Percentiles rank a stretch among this genome's conserved stretches.
phyloP scores from a whole-genome alignment of 208 protist species.

The Wallacemonas sp. region DNA sequence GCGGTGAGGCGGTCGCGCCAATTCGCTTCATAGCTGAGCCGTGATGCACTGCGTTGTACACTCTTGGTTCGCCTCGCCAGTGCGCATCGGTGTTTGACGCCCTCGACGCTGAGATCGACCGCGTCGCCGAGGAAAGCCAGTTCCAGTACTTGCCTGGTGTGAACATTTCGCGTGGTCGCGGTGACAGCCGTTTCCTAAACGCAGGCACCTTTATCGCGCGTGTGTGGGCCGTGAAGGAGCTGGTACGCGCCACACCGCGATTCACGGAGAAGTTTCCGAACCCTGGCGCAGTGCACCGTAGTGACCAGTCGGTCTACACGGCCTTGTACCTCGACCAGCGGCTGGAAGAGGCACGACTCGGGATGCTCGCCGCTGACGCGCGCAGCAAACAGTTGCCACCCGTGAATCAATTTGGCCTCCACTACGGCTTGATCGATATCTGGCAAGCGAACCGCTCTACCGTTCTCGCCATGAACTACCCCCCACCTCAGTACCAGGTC shows the following conservation, averaged over 20 bases:
- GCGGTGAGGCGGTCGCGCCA: neutral
- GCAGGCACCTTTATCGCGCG: neutral
- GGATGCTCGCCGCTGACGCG: neutral
- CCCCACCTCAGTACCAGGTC: neutral
- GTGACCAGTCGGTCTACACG: neutral
- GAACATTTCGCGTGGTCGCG: neutral
- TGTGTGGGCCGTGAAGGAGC: slow-evolving; percentile 1
- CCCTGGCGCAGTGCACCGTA: neutral
- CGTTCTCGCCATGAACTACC: neutral
- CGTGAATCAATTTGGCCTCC: neutral
- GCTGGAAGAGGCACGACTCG: neutral
- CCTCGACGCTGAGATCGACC: neutral
- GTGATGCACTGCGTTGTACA: neutral
- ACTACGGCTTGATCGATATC: slow-evolving; percentile 2
- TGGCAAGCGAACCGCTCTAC: neutral
- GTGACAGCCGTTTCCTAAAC: neutral
- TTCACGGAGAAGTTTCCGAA: neutral
- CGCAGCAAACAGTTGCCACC: neutral
- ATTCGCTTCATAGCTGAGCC: neutral
- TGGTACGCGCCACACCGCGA: neutral
- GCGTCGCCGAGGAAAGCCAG: neutral
- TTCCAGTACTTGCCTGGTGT: neutral
- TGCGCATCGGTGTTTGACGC: neutral
- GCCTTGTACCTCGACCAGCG: neutral
- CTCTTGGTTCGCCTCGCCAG: neutral